A percentile compares a stretch with the other conserved stretches of the same genome.
Evolutionary conservation across 495 filamentous ascomycete genomes (phyloP).

Genomic region (Oleoguttula mirabilis): DNA sequence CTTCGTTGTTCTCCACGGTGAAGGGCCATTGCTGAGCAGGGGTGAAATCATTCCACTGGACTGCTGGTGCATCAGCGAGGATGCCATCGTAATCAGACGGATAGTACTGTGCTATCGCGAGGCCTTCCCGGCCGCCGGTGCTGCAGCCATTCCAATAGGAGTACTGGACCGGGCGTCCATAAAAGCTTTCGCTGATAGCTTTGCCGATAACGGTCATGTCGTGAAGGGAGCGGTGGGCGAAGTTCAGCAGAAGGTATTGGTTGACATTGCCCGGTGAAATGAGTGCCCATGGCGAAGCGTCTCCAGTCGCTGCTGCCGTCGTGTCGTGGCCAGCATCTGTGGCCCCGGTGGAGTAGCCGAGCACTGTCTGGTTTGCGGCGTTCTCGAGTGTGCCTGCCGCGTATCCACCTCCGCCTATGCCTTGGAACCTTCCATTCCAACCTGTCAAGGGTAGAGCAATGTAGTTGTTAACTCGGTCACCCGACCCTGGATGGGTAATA

Average conservation of each 20-base stretch:
- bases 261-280: conserved; percentile 34
- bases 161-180: conserved; percentile 27
- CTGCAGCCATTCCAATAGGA: conserved; percentile 39
- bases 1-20: conserved; percentile 11
- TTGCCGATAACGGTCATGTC: conserved; percentile 14
- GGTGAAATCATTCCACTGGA: conserved; percentile 25
- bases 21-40: not conserved
- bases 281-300: conserved; percentile 31
- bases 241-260: conserved; percentile 30
- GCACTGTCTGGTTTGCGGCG: conserved; percentile 17
- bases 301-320: not conserved
- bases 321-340: conserved; percentile 33
- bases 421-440: conserved; percentile 36
- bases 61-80: conserved; percentile 27
- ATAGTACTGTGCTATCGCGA: conserved; percentile 35
- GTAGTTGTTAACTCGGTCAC: conserved; percentile 29
- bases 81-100: conserved; percentile 32
- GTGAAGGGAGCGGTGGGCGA: conserved; percentile 21
- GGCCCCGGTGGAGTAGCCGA: conserved; percentile 31
- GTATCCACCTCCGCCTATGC: conserved; percentile 37
- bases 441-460: conserved; percentile 30
- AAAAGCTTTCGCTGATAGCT: conserved; percentile 21
- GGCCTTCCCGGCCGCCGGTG: conserved; percentile 33
- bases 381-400: conserved; percentile 24
- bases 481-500: conserved; percentile 34